phyloP scores from a whole-genome alignment of 169 alveolate species.

The Eimeria acervulina region DNA sequence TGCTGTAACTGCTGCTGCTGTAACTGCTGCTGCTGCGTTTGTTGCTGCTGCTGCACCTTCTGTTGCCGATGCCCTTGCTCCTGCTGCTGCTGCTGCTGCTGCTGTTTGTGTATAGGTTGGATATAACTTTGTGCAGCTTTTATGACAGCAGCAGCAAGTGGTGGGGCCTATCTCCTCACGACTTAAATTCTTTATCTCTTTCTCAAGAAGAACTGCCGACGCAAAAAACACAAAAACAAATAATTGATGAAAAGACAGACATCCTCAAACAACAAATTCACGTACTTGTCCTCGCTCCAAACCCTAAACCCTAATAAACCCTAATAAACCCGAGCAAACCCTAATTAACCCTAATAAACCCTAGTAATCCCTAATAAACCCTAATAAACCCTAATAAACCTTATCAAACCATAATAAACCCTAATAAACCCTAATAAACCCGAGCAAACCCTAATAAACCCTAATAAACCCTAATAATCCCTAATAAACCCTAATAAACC shows the following conservation, averaged over 20 bases:
- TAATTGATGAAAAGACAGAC: background rate
- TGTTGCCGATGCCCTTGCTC: no score
- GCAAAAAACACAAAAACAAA: background rate
- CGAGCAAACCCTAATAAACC: no score
- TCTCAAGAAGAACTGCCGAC: background rate
- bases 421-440: no score
- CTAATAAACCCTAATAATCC: no score
- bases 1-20: background rate
- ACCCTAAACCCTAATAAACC: conserved; percentile 12
- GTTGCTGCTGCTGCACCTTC: background rate
- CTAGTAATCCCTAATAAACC: no score
- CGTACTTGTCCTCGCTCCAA: background rate
- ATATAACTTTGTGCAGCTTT: conserved; percentile 25
- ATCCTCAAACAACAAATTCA: conserved; percentile 15
- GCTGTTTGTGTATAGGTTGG: conserved; percentile 47
- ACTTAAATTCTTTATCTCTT: background rate
- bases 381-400: no score
- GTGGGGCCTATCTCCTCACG: conserved; percentile 20
- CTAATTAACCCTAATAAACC: no score
- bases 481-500: no score
- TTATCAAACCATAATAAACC: no score
- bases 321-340: no score
- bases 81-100: no score
- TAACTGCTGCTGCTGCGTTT: background rate
- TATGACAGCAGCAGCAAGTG: background rate